A percentile compares a stretch with the other conserved stretches of the same genome.
Conservation (phyloP, 768 basidiomycete species). For the Calocybe indica region DNA sequence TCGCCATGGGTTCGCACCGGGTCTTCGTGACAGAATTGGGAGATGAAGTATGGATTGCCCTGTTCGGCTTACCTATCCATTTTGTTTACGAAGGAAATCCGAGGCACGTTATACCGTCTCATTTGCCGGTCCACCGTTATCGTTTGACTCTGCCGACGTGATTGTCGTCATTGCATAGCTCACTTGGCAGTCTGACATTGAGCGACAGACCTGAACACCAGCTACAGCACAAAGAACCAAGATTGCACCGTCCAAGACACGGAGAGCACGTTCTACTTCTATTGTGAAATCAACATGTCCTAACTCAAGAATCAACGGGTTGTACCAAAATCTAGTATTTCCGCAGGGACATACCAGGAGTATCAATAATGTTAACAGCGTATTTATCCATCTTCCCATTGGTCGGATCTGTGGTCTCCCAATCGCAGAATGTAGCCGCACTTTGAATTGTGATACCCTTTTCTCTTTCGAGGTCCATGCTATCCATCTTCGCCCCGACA, state of each 20-base stretch:
- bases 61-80: constrained; percentile 77
- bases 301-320: constrained; percentile 19
- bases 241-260: constrained; percentile 95
- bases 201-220: constrained; percentile 71
- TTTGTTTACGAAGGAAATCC: constrained; percentile 96
- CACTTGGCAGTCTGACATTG: background rate
- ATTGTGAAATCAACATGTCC: constrained; percentile 99
- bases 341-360: constrained; percentile 59
- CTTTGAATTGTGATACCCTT: constrained; percentile 99
- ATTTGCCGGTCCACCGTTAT: constrained; percentile 99
- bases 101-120: constrained; percentile 92
- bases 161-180: background rate
- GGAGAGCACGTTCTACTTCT: constrained; percentile 94
- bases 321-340: too few relatives aligned
- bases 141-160: constrained; percentile 74
- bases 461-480: constrained; percentile 97
- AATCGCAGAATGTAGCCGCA: constrained; percentile 97
- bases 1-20: constrained; percentile 96
- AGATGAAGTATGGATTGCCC: background rate
- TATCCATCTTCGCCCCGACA: constrained; percentile 99
- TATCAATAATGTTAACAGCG: constrained; percentile 97
- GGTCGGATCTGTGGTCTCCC: constrained; percentile 65
- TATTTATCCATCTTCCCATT: constrained; percentile 71
- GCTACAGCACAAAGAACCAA: constrained; percentile 95
- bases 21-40: constrained; percentile 36